A percentile compares a stretch with the other conserved stretches of the same genome.
Evolutionary conservation across 1,139 yeast genomes (phyloP).

Genomic region (Saccharomycopsis crataegensis): DNA sequence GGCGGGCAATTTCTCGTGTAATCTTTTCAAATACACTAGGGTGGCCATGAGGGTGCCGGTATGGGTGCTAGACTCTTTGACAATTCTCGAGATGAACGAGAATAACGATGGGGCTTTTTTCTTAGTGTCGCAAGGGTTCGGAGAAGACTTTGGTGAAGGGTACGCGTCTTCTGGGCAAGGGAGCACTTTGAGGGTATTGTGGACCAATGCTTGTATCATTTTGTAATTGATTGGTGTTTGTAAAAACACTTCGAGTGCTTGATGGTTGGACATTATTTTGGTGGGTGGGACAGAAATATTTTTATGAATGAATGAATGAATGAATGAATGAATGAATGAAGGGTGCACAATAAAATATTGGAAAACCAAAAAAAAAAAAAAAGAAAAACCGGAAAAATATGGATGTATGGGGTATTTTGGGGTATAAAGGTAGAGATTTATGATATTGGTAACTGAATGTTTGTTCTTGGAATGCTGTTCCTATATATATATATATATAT

Average conservation of each 20-base stretch:
- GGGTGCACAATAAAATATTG: background rate
- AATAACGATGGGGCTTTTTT: constrained; percentile 52
- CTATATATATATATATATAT: no score
- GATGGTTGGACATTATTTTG: constrained; percentile 38
- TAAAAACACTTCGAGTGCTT: constrained; percentile 50
- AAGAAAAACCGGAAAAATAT: no score
- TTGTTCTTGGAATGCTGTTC: no score
- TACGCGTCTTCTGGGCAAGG: constrained; percentile 36
- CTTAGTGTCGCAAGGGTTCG: constrained; percentile 18
- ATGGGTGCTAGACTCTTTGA: constrained; percentile 65
- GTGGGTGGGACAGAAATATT: background rate
- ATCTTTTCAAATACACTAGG: constrained; percentile 54
- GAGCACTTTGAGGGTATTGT: constrained; percentile 52
- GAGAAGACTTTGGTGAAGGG: constrained; percentile 34
- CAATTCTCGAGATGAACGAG: constrained; percentile 66
- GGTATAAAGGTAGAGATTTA: background rate
- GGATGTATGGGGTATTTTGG: no score
- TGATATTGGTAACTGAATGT: background rate
- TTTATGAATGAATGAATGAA: no score
- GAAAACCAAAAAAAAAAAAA: background rate
- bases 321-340: background rate
- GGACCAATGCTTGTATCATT: constrained; percentile 59
- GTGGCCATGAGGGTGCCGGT: constrained; percentile 73
- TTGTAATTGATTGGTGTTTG: constrained; percentile 56
- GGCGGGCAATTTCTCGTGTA: constrained; percentile 52